Conservation (phyloP, 768 basidiomycete species). For the Strobilomyces dryophilus region DNA sequence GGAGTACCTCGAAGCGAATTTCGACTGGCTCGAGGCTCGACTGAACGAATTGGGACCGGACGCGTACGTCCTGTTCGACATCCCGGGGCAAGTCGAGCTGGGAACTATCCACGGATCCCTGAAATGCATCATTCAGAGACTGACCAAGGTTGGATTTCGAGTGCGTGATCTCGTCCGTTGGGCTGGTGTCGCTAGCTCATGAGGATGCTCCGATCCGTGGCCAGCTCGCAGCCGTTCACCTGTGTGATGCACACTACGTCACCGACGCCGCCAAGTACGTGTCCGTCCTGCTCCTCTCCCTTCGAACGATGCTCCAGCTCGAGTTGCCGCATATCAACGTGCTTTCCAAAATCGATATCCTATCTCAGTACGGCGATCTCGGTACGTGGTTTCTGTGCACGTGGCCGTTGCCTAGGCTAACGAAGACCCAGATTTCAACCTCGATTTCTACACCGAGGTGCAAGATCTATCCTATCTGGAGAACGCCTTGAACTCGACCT, state of each 20-base stretch:
- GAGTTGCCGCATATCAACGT: slow-evolving; percentile 99
- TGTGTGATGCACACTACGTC: slow-evolving; percentile 96
- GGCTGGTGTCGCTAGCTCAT: background rate
- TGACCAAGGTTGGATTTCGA: slow-evolving; percentile 76
- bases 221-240: slow-evolving; percentile 88
- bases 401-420: slow-evolving; percentile 1
- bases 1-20: slow-evolving; percentile 95
- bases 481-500: slow-evolving; percentile 59
- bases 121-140: slow-evolving; percentile 67
- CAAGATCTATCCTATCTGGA: slow-evolving; percentile 91
- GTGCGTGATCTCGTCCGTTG: slow-evolving; percentile 49
- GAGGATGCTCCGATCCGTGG: background rate
- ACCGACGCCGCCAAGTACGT: slow-evolving; percentile 95
- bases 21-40: slow-evolving; percentile 78
- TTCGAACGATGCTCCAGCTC: slow-evolving; percentile 96
- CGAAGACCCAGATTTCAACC: slow-evolving; percentile 74
- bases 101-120: slow-evolving; percentile 94
- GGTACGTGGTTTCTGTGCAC: slow-evolving; percentile 46
- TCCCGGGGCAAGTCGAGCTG: slow-evolving; percentile 96
- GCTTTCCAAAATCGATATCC: slow-evolving; percentile 91
- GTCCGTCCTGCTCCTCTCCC: slow-evolving; percentile 84
- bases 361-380: slow-evolving; percentile 85
- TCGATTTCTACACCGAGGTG: slow-evolving; percentile 97
- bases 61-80: slow-evolving; percentile 89
- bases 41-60: slow-evolving; percentile 64